Evolutionary conservation across 352 stramenopile species (phyloP).

Genomic region (Phytophthora constricta): DNA sequence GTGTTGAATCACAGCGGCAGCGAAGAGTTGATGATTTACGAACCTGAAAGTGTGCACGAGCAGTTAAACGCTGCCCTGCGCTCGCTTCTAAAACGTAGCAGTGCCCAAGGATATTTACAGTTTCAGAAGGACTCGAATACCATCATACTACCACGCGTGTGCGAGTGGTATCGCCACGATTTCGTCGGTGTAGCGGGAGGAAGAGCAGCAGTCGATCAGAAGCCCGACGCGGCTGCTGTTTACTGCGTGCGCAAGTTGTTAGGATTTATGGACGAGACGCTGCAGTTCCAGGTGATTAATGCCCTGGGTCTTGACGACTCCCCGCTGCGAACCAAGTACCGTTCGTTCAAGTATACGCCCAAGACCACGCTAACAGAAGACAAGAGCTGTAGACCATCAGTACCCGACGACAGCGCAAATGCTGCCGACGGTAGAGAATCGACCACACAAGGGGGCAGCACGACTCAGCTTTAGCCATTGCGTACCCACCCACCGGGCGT

Average conservation of each 20-base stretch:
- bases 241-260: constrained; percentile 79
- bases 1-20: constrained; percentile 55
- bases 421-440: constrained; percentile 2
- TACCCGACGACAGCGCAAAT: background rate
- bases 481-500: background rate
- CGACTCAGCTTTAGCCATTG: constrained; percentile 26
- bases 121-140: constrained; percentile 38
- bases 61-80: constrained; percentile 74
- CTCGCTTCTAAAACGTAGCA: constrained; percentile 28
- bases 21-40: constrained; percentile 28
- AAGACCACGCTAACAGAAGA: constrained; percentile 41
- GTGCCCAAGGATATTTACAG: constrained; percentile 32
- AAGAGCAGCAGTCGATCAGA: constrained; percentile 26
- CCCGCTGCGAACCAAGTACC: constrained; percentile 63
- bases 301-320: constrained; percentile 50
- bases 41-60: constrained; percentile 60
- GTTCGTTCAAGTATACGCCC: constrained; percentile 58
- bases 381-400: constrained; percentile 6
- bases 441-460: constrained; percentile 22
- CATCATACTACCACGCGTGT: constrained; percentile 69
- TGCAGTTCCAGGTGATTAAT: constrained; percentile 56
- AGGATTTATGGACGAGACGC: constrained; percentile 59
- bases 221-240: constrained; percentile 36
- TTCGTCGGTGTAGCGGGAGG: constrained; percentile 36
- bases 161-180: constrained; percentile 79